Percentiles rank a stretch among this genome's conserved stretches.
Evolutionary conservation across 306 rosid species (phyloP).

Genomic region (Ceratonia siliqua): DNA sequence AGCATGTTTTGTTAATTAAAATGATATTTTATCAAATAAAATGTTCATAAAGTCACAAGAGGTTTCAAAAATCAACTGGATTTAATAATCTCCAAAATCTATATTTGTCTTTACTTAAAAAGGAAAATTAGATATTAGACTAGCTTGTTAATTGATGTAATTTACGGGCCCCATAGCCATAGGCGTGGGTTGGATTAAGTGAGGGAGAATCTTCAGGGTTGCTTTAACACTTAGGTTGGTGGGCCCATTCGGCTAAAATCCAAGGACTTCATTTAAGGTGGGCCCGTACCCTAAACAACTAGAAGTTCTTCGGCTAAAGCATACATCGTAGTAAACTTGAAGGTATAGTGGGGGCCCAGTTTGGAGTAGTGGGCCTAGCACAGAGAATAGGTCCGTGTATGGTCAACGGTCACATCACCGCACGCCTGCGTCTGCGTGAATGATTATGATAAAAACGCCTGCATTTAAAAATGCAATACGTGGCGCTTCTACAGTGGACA

Average conservation of each 20-base stretch:
- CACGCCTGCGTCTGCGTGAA: conserved; percentile 10
- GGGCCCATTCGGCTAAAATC: conserved; percentile 31
- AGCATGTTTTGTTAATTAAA: no score
- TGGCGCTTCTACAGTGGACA: background rate
- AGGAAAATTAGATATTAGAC: no score
- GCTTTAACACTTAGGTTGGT: background rate
- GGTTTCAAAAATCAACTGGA: no score
- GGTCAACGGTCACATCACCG: conserved; percentile 39
- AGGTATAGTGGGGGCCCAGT: conserved; percentile 23
- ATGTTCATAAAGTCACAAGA: no score
- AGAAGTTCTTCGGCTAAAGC: background rate
- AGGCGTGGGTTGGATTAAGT: no score
- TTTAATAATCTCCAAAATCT: no score
- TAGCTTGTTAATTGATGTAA: no score
- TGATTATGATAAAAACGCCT: conserved; percentile 7
- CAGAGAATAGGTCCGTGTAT: conserved; percentile 12
- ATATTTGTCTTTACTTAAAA: no score
- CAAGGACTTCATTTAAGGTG: conserved; percentile 20
- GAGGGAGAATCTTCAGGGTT: background rate
- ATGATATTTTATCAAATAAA: no score
- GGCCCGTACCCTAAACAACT: background rate
- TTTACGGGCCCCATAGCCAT: no score
- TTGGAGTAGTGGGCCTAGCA: conserved; percentile 6
- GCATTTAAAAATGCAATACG: background rate
- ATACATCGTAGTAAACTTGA: conserved; percentile 1